Percentiles rank a stretch among this genome's conserved stretches.
These are phyloP conservation scores for Vanderwaltozyma yarrowii DNA, from an alignment of 805 yeast species.

Conservation along the genomic window DNA sequence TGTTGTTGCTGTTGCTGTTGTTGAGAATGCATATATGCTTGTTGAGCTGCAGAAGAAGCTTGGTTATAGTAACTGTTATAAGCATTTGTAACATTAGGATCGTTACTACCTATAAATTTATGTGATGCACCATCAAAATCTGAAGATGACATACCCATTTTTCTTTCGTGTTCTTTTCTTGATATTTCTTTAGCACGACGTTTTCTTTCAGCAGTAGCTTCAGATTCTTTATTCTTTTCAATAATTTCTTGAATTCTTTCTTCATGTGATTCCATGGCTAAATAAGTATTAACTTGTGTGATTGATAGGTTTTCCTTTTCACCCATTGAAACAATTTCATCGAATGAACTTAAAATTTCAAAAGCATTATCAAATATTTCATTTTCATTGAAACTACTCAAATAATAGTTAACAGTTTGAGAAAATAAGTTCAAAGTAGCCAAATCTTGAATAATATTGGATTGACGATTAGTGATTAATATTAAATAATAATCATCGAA, in stretches of 20 bases:
- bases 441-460: conserved; percentile 89
- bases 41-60: conserved; percentile 31
- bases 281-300: conserved; percentile 74
- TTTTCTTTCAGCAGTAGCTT: conserved; percentile 94
- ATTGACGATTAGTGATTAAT: conserved; percentile 78
- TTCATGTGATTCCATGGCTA: conserved; percentile 97
- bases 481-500: conserved; percentile 89
- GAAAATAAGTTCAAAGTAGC: conserved; percentile 82
- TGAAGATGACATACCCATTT: conserved; percentile 26
- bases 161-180: conserved; percentile 47
- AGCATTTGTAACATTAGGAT: conserved; percentile 30
- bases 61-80: conserved; percentile 29
- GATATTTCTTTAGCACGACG: conserved; percentile 88
- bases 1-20: conserved; percentile 9
- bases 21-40: conserved; percentile 19
- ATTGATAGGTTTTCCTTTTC: conserved; percentile 82
- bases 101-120: conserved; percentile 21
- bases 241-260: conserved; percentile 97
- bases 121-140: conserved; percentile 16
- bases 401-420: conserved; percentile 65
- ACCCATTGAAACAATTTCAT: conserved; percentile 85
- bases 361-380: conserved; percentile 80
- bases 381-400: conserved; percentile 65
- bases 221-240: conserved; percentile 91
- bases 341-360: conserved; percentile 84